Evolutionary conservation across 2,329 filamentous ascomycete species (phyloP).

Genomic region (Aotearoamyces nothofagi): DNA sequence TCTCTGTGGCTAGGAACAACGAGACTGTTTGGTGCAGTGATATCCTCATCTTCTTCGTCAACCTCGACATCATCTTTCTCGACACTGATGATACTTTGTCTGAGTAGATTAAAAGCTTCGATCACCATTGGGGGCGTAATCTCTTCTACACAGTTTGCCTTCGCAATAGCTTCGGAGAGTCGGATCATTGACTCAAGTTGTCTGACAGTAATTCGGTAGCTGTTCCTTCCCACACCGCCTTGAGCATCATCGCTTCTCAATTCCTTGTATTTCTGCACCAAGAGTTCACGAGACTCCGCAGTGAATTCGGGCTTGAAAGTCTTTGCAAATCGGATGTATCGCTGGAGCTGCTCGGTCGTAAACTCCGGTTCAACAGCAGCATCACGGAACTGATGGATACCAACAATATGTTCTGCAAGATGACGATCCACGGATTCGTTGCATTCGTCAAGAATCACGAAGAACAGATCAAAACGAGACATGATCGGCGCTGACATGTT

Average conservation of each 20-base stretch:
- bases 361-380: slow-evolving; percentile 86
- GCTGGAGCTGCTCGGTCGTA: slow-evolving; percentile 87
- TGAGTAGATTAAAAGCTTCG: slow-evolving; percentile 80
- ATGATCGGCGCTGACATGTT: slow-evolving; percentile 99
- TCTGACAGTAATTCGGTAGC: slow-evolving; percentile 92
- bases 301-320: slow-evolving; percentile 93
- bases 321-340: slow-evolving; percentile 90
- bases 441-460: slow-evolving; percentile 92
- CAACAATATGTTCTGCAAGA: slow-evolving; percentile 87
- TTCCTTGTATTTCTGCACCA: slow-evolving; percentile 93
- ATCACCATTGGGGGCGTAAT: slow-evolving; percentile 73
- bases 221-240: slow-evolving; percentile 85
- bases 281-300: slow-evolving; percentile 65
- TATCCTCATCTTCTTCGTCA: slow-evolving; percentile 58
- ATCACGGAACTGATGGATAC: slow-evolving; percentile 83
- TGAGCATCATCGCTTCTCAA: slow-evolving; percentile 85
- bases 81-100: slow-evolving; percentile 92
- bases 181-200: slow-evolving; percentile 95
- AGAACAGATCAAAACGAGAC: slow-evolving; percentile 98
- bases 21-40: slow-evolving; percentile 30
- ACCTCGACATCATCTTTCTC: slow-evolving; percentile 97
- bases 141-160: slow-evolving; percentile 90
- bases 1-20: slow-evolving; percentile 23
- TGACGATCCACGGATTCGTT: slow-evolving; percentile 85
- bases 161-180: slow-evolving; percentile 92